phyloP scores from a whole-genome alignment of 129 eudicot genomes.

The Flaveria trinervia region DNA sequence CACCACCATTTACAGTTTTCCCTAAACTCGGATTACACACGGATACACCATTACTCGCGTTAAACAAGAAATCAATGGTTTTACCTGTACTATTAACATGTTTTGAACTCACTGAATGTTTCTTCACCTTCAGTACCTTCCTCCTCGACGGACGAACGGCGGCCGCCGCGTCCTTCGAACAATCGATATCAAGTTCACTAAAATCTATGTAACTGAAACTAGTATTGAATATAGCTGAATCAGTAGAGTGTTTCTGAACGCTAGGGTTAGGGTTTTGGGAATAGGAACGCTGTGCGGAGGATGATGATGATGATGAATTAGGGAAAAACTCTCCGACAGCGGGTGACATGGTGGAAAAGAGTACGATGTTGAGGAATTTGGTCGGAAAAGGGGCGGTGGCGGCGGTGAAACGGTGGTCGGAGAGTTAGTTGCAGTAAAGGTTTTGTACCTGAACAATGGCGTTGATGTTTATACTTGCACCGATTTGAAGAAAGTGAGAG shows the following conservation, averaged over 20 bases:
- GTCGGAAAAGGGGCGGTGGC: constrained; percentile 5
- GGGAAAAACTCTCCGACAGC: constrained; percentile 38
- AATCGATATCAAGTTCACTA: constrained; percentile 33
- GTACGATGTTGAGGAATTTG: constrained; percentile 20
- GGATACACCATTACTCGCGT: constrained; percentile 24
- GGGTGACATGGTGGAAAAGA: constrained; percentile 41
- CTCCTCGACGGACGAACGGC: constrained; percentile 38
- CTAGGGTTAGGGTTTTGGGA: constrained; percentile 49
- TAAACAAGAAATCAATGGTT: constrained; percentile 28
- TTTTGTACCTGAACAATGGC: constrained; percentile 12
- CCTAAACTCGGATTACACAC: constrained; percentile 25
- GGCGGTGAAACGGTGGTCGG: constrained; percentile 19
- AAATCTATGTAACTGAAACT: constrained; percentile 26
- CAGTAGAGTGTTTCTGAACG: constrained; percentile 13
- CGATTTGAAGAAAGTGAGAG: constrained; percentile 35
- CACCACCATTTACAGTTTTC: constrained; percentile 28
- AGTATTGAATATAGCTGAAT: constrained; percentile 39
- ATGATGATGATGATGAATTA: constrained; percentile 4
- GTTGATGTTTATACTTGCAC: background rate
- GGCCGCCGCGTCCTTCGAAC: constrained; percentile 32
- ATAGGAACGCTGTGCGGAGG: constrained; percentile 28
- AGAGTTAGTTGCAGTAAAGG: constrained; percentile 20
- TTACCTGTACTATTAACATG: constrained; percentile 11
- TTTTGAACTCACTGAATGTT: constrained; percentile 29
- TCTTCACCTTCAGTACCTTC: constrained; percentile 56